Conservation (phyloP, 257 asterid genomes). For the Mitragyna speciosa region DNA sequence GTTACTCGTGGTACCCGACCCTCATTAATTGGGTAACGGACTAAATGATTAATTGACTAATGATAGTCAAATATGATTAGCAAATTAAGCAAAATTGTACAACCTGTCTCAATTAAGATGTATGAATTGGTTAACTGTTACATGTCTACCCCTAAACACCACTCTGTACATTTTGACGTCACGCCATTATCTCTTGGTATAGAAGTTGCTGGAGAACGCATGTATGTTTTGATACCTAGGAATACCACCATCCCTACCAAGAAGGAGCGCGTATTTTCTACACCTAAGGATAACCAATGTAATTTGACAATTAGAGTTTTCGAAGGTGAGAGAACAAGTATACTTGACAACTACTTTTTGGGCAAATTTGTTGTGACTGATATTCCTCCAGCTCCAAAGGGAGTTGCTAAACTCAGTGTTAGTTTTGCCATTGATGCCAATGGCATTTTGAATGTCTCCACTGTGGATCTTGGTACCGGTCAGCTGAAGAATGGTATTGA, state of each 20-base stretch:
- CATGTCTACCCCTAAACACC: no score
- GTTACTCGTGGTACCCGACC: no score
- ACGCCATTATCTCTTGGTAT: slow-evolving; percentile 13
- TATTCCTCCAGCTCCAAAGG: neutral
- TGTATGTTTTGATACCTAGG: slow-evolving; percentile 6
- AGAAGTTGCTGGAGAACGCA: neutral
- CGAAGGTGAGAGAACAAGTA: slow-evolving; percentile 11
- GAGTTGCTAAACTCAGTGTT: neutral
- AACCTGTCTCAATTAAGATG: no score
- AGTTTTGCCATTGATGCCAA: no score
- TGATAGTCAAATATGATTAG: no score
- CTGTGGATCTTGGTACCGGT: no score
- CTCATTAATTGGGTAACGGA: no score
- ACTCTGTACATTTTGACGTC: slow-evolving; percentile 3
- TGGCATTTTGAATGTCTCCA: no score
- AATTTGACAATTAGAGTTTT: neutral
- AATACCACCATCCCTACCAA: slow-evolving; percentile 12
- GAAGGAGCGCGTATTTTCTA: slow-evolving; percentile 8
- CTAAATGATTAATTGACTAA: no score
- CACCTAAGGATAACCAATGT: neutral
- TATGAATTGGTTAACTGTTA: no score
- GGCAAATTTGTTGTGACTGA: slow-evolving; percentile 2
- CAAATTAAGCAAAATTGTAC: no score
- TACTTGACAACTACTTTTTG: slow-evolving; percentile 8
- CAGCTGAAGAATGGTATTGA: no score